phyloP scores from a whole-genome alignment of 2,329 filamentous ascomycete species.

The Scedosporium dehoogii region DNA sequence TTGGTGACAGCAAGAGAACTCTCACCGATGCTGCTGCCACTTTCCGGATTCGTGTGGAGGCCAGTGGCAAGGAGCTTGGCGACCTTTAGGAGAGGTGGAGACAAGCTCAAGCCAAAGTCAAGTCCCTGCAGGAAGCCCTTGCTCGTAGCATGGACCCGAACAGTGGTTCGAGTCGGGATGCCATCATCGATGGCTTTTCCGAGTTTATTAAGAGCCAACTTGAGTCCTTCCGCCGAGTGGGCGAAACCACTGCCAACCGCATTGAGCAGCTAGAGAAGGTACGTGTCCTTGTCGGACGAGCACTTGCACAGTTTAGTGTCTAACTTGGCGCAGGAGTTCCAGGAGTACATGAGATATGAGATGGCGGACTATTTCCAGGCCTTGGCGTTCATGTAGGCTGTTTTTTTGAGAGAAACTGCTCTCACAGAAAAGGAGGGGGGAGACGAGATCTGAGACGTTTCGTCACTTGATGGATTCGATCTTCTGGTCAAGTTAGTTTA shows the following conservation, averaged over 20 bases:
- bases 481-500: too few species aligned
- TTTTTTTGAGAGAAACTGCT: too few species aligned
- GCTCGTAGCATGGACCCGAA: background rate
- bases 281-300: background rate
- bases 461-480: too few species aligned
- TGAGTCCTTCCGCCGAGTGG: constrained; percentile 1
- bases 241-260: constrained; percentile 3
- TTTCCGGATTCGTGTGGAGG: background rate
- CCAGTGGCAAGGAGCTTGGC: background rate
- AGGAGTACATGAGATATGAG: background rate
- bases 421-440: too few species aligned
- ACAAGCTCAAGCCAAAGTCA: background rate
- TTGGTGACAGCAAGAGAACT: background rate
- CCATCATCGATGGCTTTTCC: background rate
- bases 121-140: background rate
- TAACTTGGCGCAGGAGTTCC: background rate
- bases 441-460: too few species aligned
- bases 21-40: background rate
- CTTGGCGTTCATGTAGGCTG: too few species aligned
- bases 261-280: constrained; percentile 10
- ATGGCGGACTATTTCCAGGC: too few species aligned
- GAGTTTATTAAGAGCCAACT: background rate
- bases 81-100: constrained; percentile 2
- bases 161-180: background rate
- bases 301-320: background rate